A percentile compares a stretch with the other conserved stretches of the same genome.
Evolutionary conservation across 2,329 filamentous ascomycete genomes (phyloP).

Genomic region (Pseudonectria foliicola): DNA sequence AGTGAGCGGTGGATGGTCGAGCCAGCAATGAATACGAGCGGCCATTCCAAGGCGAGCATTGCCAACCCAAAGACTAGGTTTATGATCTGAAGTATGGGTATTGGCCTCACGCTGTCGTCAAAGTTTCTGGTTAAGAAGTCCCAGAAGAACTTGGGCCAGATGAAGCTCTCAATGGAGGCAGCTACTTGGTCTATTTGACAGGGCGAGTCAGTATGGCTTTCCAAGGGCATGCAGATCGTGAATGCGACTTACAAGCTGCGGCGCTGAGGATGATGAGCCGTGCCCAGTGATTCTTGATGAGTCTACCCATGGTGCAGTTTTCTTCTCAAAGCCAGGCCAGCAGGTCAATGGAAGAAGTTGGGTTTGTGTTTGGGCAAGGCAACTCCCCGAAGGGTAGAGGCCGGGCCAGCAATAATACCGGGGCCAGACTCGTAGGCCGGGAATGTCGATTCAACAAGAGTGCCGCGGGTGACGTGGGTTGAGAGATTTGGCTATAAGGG

Average conservation of each 20-base stretch:
- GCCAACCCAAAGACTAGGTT: constrained; percentile 77
- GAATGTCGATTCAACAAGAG: too few relatives aligned
- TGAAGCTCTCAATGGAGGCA: constrained; percentile 78
- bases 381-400: constrained; percentile 6
- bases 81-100: constrained; percentile 84
- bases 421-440: constrained; percentile 10
- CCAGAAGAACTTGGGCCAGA: constrained; percentile 99
- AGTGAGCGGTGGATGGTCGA: constrained; percentile 77
- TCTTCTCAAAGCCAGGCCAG: constrained; percentile 8
- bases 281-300: constrained; percentile 99
- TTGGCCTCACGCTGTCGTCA: constrained; percentile 74
- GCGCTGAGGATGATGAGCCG: constrained; percentile 87
- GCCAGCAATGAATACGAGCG: constrained; percentile 69
- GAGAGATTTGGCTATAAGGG: too few relatives aligned
- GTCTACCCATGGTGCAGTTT: constrained; percentile 68
- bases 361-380: constrained; percentile 5
- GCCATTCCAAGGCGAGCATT: constrained; percentile 87
- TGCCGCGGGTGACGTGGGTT: too few relatives aligned
- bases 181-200: constrained; percentile 68
- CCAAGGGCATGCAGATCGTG: background rate
- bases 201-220: constrained; percentile 19
- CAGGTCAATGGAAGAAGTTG: background rate
- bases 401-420: constrained; percentile 6
- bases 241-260: constrained; percentile 54
- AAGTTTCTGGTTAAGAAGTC: constrained; percentile 91